phyloP scores from a whole-genome alignment of 2,329 filamentous ascomycete genomes.

The Alternaria sp. region DNA sequence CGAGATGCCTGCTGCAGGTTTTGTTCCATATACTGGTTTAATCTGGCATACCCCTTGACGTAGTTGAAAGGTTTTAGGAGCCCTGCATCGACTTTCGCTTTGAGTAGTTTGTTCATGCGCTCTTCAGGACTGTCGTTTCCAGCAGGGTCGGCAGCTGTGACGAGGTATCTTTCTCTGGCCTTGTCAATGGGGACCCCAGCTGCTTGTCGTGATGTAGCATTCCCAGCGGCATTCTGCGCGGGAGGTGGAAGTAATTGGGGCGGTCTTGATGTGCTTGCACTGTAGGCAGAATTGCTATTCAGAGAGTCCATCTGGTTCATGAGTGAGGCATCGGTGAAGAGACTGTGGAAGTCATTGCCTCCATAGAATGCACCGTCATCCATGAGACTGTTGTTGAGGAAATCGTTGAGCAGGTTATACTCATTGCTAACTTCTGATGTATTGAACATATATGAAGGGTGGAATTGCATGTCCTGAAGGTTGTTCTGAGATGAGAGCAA shows the following conservation, averaged over 20 bases:
- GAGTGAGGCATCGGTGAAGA: slow-evolving; percentile 68
- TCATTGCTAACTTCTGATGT: slow-evolving; percentile 95
- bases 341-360: slow-evolving; percentile 56
- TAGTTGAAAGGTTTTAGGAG: slow-evolving; percentile 98
- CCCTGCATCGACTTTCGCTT: slow-evolving; percentile 95
- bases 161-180: slow-evolving; percentile 86
- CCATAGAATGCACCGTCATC: slow-evolving; percentile 67
- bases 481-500: slow-evolving; percentile 80
- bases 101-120: slow-evolving; percentile 91
- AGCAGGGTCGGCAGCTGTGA: slow-evolving; percentile 93
- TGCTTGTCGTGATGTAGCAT: slow-evolving; percentile 67
- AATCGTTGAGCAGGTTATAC: slow-evolving; percentile 96
- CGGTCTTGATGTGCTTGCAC: slow-evolving; percentile 58
- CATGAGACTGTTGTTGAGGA: slow-evolving; percentile 88
- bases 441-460: slow-evolving; percentile 94
- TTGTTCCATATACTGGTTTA: slow-evolving; percentile 90
- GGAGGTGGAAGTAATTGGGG: slow-evolving; percentile 51
- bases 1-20: slow-evolving; percentile 84
- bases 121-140: slow-evolving; percentile 87
- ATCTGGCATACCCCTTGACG: slow-evolving; percentile 89
- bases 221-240: slow-evolving; percentile 57
- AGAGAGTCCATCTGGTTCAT: slow-evolving; percentile 55
- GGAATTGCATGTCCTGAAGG: slow-evolving; percentile 92
- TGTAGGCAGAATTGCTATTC: slow-evolving; percentile 41
- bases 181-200: slow-evolving; percentile 72